Evolutionary conservation across 805 yeast species (phyloP), one percentile per base, ranked within the genome.

Genomic region (Saturnispora gosingensis): DNA sequence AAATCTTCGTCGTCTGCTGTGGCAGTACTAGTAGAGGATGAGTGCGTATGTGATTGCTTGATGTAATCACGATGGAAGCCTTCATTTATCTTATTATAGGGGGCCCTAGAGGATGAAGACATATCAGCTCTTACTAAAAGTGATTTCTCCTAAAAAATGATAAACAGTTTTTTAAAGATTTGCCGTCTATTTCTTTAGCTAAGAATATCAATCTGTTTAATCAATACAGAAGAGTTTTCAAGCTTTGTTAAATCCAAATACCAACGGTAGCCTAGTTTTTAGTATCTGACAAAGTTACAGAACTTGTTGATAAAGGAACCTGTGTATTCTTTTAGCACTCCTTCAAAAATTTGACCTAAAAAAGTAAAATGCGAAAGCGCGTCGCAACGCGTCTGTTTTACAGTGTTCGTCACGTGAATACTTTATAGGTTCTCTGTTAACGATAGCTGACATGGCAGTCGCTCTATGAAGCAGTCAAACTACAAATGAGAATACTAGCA

Each of bases 1-100:
- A 64, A 64, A 50, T 68, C 72, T 22, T 60, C 66, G 36, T 68
- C 72, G 54, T 67, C 70, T 28, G 22, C 22, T 16, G 65, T 65
- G 3, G 60, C 59, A 30, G 70, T 63, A 48, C 61, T 64, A 60
- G 63, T 59, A 16, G 71, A 66, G 20, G 55, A 54, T 4, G 69
- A 61, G 49, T 65, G 34, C 10, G 44, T 49, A 15, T 45, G 48
- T 3, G 48, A 25, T 9, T 38, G 45, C 25, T 44, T 44, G 35
- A 11, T 27, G 15, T 40, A 44, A 9, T 36, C 38, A 46, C 42
- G 66, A 49, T 63, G 20, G 15, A 11, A 44, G 10, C n/a, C 15
- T 25, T 24, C 65, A 49, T 63, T 43, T n/a, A 40, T 22, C 18
- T 40, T 25, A 15, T 16, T 40, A 13, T 40, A 22, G 22, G 6